phyloP scores from a whole-genome alignment of 139 green algal species.

The Ostreobium quekettii region DNA sequence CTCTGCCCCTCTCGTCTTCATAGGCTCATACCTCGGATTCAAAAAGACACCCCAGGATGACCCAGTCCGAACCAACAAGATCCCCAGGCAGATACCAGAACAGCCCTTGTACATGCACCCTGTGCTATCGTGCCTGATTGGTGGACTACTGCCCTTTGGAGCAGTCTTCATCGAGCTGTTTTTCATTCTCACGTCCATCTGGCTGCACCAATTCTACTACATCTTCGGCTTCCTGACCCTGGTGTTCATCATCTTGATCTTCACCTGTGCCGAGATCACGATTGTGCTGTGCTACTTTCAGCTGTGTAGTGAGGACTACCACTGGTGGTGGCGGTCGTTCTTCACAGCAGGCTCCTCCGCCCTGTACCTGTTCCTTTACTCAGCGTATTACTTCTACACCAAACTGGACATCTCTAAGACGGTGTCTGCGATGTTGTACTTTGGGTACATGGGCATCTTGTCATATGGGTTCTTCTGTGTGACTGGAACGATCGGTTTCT shows the following conservation, averaged over 20 bases:
- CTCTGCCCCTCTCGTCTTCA: slow-evolving; percentile 88
- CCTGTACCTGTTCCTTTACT: slow-evolving; percentile 84
- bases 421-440: slow-evolving; percentile 58
- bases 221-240: slow-evolving; percentile 86
- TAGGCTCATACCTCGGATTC: slow-evolving; percentile 94
- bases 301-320: slow-evolving; percentile 21
- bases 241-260: slow-evolving; percentile 73
- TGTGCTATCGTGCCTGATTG: slow-evolving; percentile 68
- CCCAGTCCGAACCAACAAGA: slow-evolving; percentile 97
- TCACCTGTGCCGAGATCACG: slow-evolving; percentile 87
- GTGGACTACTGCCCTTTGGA: slow-evolving; percentile 84
- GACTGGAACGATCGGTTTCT: slow-evolving; percentile 78
- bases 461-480: slow-evolving; percentile 56
- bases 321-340: slow-evolving; percentile 81
- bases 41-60: slow-evolving; percentile 73
- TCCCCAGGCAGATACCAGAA: slow-evolving; percentile 92
- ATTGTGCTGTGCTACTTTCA: slow-evolving; percentile 90
- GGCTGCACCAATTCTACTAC: slow-evolving; percentile 70
- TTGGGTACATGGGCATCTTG: slow-evolving; percentile 82
- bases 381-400: slow-evolving; percentile 78
- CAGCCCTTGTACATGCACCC: slow-evolving; percentile 87
- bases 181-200: slow-evolving; percentile 94
- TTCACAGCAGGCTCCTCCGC: slow-evolving; percentile 67
- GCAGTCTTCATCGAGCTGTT: slow-evolving; percentile 96
- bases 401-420: slow-evolving; percentile 79